Conservation (phyloP, 2,329 filamentous ascomycete genomes). For the Colletotrichum graminicola region DNA sequence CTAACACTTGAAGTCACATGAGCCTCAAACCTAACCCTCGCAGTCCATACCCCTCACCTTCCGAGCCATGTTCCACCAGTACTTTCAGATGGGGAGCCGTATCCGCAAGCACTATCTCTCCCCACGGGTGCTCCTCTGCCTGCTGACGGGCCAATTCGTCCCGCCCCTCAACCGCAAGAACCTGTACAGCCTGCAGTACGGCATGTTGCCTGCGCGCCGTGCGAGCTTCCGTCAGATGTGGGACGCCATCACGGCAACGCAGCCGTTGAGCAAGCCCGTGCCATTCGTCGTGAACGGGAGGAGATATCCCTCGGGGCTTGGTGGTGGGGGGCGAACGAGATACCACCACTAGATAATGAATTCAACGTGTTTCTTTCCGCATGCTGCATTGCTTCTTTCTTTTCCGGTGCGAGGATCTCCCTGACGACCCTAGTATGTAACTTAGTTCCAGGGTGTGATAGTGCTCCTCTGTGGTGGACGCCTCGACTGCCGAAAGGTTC, state of each 20-base stretch:
- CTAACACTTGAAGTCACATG: not conserved
- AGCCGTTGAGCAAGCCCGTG: conserved; percentile 59
- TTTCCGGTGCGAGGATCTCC: not conserved
- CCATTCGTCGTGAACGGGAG: conserved; percentile 51
- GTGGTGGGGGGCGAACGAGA: conserved; percentile 40
- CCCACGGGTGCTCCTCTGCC: conserved; percentile 86
- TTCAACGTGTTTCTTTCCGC: not conserved
- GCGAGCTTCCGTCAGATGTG: conserved; percentile 89
- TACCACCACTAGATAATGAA: conserved; percentile 43
- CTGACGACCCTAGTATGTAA: conserved; percentile 21
- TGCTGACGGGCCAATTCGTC: conserved; percentile 91
- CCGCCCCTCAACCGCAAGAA: conserved; percentile 95
- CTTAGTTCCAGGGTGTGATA: not conserved
- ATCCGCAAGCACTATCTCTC: conserved; percentile 96
- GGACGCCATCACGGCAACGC: conserved; percentile 72
- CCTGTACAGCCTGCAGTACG: conserved; percentile 96
- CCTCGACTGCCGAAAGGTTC: no score
- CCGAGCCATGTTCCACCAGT: conserved; percentile 96
- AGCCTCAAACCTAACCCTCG: conserved; percentile 19
- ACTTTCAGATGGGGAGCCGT: conserved; percentile 92
- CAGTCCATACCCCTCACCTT: conserved; percentile 91
- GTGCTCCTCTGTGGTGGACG: no score
- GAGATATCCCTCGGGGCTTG: conserved; percentile 38
- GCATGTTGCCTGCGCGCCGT: conserved; percentile 89
- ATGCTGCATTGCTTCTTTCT: not conserved